phyloP scores from a whole-genome alignment of 331 rosid species.

The Arachis monticola region DNA sequence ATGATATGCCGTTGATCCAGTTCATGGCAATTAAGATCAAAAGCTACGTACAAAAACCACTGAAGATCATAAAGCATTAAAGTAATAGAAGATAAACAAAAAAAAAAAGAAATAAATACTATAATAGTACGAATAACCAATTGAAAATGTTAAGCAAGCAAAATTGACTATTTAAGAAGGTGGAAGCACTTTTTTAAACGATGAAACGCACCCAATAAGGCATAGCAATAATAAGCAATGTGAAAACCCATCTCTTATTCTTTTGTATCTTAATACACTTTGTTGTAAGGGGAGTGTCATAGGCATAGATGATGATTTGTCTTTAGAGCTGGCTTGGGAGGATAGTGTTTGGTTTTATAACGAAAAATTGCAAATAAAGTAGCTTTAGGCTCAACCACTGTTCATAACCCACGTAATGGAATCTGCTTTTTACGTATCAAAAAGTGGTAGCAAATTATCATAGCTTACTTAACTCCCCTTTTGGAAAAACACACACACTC shows the following conservation, averaged over 20 bases:
- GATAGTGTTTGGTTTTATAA: slow-evolving; percentile 34
- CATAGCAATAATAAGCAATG: slow-evolving; percentile 7
- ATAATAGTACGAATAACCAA: not conserved
- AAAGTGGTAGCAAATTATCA: slow-evolving; percentile 11
- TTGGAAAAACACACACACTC: not conserved
- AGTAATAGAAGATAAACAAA: slow-evolving; percentile 7
- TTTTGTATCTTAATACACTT: slow-evolving; percentile 21
- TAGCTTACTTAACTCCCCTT: slow-evolving; percentile 15
- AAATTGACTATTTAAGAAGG: slow-evolving; percentile 25
- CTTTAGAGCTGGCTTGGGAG: slow-evolving; percentile 50
- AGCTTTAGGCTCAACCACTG: slow-evolving; percentile 44
- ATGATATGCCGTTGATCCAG: not conserved
- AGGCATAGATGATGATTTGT: not conserved
- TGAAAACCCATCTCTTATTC: not conserved
- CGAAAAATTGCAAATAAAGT: slow-evolving; percentile 38
- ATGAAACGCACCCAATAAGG: slow-evolving; percentile 36
- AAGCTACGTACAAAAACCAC: slow-evolving; percentile 17
- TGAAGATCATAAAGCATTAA: slow-evolving; percentile 30
- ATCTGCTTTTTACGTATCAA: slow-evolving; percentile 53
- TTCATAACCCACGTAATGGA: slow-evolving; percentile 47
- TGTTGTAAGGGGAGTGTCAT: slow-evolving; percentile 37
- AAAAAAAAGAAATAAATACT: slow-evolving; percentile 6
- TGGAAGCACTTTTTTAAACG: slow-evolving; percentile 51
- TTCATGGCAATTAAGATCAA: slow-evolving; percentile 28
- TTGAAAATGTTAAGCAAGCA: slow-evolving; percentile 23